Evolutionary conservation across 208 protist genomes (phyloP).

Genomic region (Jaenimonas drosophilae): DNA sequence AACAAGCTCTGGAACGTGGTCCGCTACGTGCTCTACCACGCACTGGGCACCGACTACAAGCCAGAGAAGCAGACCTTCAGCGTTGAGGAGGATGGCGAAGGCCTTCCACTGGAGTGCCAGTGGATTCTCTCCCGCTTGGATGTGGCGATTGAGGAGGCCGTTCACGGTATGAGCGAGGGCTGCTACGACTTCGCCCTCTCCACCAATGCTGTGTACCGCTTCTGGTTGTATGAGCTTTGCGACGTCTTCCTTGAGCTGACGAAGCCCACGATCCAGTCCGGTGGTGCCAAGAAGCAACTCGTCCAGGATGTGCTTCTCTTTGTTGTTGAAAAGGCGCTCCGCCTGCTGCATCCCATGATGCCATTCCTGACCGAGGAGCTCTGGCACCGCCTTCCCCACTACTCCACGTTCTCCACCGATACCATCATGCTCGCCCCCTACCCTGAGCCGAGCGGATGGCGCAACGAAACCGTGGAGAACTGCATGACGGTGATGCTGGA

Average conservation of each 20-base stretch:
- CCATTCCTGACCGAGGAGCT: constrained; percentile 99
- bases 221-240: constrained; percentile 98
- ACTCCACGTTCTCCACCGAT: constrained; percentile 52
- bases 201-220: constrained; percentile 91
- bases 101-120: constrained; percentile 83
- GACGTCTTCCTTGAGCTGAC: constrained; percentile 95
- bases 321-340: constrained; percentile 89
- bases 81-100: constrained; percentile 14
- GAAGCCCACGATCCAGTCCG: constrained; percentile 87
- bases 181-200: constrained; percentile 90
- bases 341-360: constrained; percentile 99
- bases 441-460: constrained; percentile 53
- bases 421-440: constrained; percentile 89
- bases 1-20: constrained; percentile 99
- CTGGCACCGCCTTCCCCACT: constrained; percentile 94
- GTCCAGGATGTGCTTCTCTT: constrained; percentile 89
- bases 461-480: constrained; percentile 50
- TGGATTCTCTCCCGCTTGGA: constrained; percentile 96
- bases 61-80: constrained; percentile 39
- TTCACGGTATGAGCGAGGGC: constrained; percentile 55
- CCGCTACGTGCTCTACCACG: constrained; percentile 92
- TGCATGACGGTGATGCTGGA: constrained; percentile 83
- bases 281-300: constrained; percentile 55
- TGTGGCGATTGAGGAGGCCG: constrained; percentile 58
- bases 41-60: constrained; percentile 69